Base-by-base conservation (phyloP, 2,329 filamentous ascomycete species). In the Phyllosticta paracitricarpa region DNA sequence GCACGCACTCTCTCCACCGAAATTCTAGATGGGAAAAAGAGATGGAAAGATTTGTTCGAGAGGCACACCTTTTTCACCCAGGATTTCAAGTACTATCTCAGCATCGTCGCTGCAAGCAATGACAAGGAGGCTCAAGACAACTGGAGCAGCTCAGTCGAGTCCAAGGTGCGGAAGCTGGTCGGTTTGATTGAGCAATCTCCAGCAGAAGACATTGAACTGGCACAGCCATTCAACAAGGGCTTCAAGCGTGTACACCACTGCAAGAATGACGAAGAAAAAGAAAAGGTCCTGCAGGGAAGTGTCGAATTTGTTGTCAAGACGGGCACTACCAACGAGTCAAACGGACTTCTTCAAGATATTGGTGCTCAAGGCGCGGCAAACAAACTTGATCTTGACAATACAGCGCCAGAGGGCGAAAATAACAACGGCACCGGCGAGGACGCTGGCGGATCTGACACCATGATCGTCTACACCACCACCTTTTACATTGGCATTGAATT, bases 51-150 rank as follows among this genome's bases (percentile, higher is more conserved):
- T 64, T 78, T 99, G 1, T 97, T 99, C 72, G 80, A 83, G 54
- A 91, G 91, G 68, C 93, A 97, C 74, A 89, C 86, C 0, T 99
- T 99, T 75, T 99, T 99, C 76, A 96, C 92, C 0, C 75, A 85
- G 51, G 91, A 89, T 65, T 96, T 96, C 79, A 96, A 95, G 73
- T 97, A 97, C 73, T 99, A 97, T 72, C 84, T 99, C 59, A 90
- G 88, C 58, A 87, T 99, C 61, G 88, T 92, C 56, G 85, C 91
- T 17, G 87, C 90, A 1, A 92, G 90, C 72, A 89, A 84, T 63
- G 89, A 86, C 33, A 91, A 92, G 71, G 91, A 96, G 67, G 85
- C 88, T 1, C 89, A 96, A 70, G 87, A 90, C 60, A 82, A 87
- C 2, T 97, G 93, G 90, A 90, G 89, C 19, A 94, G 94, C 51